Percentiles rank a stretch among this genome's conserved stretches.
Conservation (phyloP, 345 rosid species). For the Brassica nigra region DNA sequence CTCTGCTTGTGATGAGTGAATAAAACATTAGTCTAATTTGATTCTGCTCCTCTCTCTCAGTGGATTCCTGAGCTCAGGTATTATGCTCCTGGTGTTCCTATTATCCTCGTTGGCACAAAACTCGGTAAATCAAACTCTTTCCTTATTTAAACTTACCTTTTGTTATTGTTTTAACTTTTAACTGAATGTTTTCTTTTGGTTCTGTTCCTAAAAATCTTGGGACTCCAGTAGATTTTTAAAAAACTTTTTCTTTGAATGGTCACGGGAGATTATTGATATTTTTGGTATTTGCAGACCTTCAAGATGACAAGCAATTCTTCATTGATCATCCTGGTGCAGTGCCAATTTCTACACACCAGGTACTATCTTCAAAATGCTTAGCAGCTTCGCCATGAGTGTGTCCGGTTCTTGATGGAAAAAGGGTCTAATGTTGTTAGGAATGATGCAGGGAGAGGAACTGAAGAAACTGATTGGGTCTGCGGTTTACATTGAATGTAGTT, state of each 20-base stretch:
- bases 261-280: neutral
- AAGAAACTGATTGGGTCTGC: conserved; percentile 82
- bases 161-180: neutral
- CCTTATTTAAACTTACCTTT: neutral
- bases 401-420: neutral
- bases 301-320: conserved; percentile 68
- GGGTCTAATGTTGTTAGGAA: neutral
- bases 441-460: conserved; percentile 82
- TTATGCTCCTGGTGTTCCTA: conserved; percentile 89
- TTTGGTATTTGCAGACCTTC: conserved; percentile 54
- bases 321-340: conserved; percentile 74
- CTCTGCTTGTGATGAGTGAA: conserved; percentile 14
- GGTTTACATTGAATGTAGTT: conserved; percentile 87
- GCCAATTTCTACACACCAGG: conserved; percentile 66
- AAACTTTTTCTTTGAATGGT: neutral
- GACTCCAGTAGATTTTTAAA: neutral
- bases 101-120: conserved; percentile 84
- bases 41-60: conserved; percentile 46
- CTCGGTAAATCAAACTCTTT: conserved; percentile 53
- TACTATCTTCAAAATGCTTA: neutral
- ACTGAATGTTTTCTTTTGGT: neutral
- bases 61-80: conserved; percentile 96
- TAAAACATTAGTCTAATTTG: neutral
- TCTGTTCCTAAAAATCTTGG: neutral
- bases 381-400: neutral